These are phyloP conservation scores for Hymenoscyphus linearis DNA, from an alignment of 2,329 filamentous ascomycete genomes.

Conservation along the genomic window DNA sequence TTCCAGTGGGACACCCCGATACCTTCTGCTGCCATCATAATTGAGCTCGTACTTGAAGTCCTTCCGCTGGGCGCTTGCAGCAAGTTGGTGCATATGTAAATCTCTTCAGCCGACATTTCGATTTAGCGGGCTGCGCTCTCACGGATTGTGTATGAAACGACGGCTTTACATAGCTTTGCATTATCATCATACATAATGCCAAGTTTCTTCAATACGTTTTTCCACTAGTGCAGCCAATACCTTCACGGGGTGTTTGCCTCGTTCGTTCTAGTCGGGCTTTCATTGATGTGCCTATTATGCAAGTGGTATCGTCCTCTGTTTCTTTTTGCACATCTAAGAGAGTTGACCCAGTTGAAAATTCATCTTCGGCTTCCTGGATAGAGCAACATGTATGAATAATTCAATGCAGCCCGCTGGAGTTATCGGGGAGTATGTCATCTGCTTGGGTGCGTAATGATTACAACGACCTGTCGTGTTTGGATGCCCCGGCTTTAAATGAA, in stretches of 20 bases:
- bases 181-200: neutral
- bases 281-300: neutral
- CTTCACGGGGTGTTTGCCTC: neutral
- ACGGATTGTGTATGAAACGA: neutral
- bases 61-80: neutral
- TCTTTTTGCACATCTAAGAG: neutral
- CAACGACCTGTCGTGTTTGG: no score
- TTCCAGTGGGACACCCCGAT: neutral
- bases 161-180: neutral
- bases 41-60: neutral
- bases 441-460: no score
- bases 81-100: neutral
- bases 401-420: no score
- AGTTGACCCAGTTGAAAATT: no score
- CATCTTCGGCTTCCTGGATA: no score
- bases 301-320: neutral
- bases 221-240: neutral
- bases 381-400: no score
- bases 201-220: neutral
- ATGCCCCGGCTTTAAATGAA: no score
- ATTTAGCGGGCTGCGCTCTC: neutral
- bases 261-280: neutral
- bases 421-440: no score
- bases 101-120: neutral
- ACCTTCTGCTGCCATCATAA: neutral